Evolutionary conservation across 2,329 filamentous ascomycete genomes (phyloP).

Genomic region (Talaromyces sp.): DNA sequence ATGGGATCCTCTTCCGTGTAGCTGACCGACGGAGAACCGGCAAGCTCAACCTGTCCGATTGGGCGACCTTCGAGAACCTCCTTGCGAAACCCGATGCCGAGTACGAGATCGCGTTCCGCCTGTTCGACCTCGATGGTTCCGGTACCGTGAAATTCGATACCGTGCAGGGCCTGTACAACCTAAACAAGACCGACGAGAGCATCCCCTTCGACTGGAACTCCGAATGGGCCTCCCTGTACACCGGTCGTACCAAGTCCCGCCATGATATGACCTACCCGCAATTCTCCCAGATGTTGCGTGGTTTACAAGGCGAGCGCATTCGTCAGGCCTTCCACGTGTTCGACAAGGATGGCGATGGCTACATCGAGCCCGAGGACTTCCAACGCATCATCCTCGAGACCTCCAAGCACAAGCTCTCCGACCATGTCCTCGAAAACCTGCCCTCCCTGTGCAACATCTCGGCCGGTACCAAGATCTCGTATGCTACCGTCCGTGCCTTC

Average conservation of each 20-base stretch:
- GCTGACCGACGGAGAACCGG: conserved; percentile 78
- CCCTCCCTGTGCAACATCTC: conserved; percentile 95
- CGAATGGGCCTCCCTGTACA: conserved; percentile 94
- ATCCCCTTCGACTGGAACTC: conserved; percentile 97
- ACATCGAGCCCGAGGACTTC: conserved; percentile 93
- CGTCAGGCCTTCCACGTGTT: conserved; percentile 92
- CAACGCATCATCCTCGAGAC: conserved; percentile 95
- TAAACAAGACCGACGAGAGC: conserved; percentile 80
- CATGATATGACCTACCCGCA: conserved; percentile 94
- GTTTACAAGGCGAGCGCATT: conserved; percentile 92
- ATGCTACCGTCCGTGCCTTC: conserved; percentile 95
- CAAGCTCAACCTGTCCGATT: conserved; percentile 78
- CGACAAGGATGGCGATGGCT: conserved; percentile 89
- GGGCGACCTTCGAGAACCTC: conserved; percentile 91
- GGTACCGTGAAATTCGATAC: conserved; percentile 88
- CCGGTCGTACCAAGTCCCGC: conserved; percentile 81
- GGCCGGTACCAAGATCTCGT: conserved; percentile 88
- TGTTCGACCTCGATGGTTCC: conserved; percentile 85
- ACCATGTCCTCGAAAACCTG: conserved; percentile 89
- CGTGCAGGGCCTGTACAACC: conserved; percentile 81
- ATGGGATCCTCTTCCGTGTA: conserved; percentile 87
- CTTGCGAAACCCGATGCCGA: conserved; percentile 93
- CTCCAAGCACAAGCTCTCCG: conserved; percentile 91
- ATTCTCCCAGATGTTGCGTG: conserved; percentile 97
- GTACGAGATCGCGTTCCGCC: conserved; percentile 96